These are phyloP conservation scores for Fraxinus angustifolia DNA, from an alignment of 305 asterid genomes.

Conservation along the genomic window DNA sequence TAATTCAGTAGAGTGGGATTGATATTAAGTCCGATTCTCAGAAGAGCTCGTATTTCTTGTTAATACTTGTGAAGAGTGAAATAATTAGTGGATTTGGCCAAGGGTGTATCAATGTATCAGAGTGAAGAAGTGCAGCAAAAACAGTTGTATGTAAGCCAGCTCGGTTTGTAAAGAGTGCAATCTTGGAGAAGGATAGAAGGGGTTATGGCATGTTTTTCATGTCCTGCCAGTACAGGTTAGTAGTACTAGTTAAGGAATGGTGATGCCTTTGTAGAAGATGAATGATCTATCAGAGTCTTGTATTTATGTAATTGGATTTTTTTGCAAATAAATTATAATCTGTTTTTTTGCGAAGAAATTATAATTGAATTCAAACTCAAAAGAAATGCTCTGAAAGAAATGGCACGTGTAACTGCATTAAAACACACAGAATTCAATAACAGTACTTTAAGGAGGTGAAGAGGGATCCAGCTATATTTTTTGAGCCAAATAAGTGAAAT, in stretches of 20 bases:
- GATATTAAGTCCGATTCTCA: constrained; percentile 18
- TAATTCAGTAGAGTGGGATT: constrained; percentile 23
- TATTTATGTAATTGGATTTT: not conserved
- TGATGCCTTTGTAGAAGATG: not conserved
- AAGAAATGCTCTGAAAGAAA: not conserved
- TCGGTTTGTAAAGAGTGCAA: constrained; percentile 1
- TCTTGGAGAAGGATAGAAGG: not conserved
- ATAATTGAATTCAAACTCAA: not conserved
- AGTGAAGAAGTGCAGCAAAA: not conserved
- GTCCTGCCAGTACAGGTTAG: not conserved
- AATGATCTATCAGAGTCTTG: not conserved
- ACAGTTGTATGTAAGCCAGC: not conserved
- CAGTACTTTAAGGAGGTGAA: not conserved
- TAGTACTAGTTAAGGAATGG: not conserved
- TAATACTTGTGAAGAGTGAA: constrained; percentile 34
- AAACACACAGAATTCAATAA: not conserved
- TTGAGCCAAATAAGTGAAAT: not conserved
- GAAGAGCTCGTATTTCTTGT: constrained; percentile 26
- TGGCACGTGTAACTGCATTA: not conserved
- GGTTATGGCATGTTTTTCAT: not conserved
- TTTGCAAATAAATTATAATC: not conserved
- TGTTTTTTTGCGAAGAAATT: not conserved
- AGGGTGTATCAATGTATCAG: not conserved
- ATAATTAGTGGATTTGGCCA: constrained; percentile 16
- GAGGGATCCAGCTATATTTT: not conserved